phyloP scores from a whole-genome alignment of 768 basidiomycete genomes.

The Suillus discolor region DNA sequence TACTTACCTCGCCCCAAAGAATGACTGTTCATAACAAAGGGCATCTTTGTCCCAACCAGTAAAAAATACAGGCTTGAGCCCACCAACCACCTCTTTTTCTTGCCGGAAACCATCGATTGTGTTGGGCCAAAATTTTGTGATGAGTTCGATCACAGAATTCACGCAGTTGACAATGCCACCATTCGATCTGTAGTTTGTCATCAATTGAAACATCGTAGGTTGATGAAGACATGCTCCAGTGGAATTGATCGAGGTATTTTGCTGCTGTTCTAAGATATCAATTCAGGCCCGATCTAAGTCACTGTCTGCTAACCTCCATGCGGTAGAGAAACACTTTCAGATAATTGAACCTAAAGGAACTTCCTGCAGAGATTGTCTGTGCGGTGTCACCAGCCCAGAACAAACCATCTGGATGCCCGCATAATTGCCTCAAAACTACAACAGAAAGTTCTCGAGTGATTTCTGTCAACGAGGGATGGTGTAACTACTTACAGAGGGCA shows the following conservation, averaged over 20 bases:
- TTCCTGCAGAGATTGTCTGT: slow-evolving; percentile 74
- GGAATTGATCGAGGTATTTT: slow-evolving; percentile 15
- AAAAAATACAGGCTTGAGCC: slow-evolving; percentile 60
- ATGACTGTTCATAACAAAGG: slow-evolving; percentile 55
- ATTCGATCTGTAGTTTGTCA: slow-evolving; percentile 70
- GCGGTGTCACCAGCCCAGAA: slow-evolving; percentile 85
- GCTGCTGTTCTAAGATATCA: slow-evolving; percentile 18
- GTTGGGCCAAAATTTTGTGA: slow-evolving; percentile 62
- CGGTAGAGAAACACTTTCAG: slow-evolving; percentile 67
- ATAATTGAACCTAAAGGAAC: slow-evolving; percentile 71
- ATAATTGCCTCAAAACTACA: slow-evolving; percentile 62
- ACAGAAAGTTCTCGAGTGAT: slow-evolving; percentile 1
- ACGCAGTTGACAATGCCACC: slow-evolving; percentile 77
- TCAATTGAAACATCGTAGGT: slow-evolving; percentile 55
- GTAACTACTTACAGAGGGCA: slow-evolving; percentile 45
- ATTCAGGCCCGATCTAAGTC: background rate
- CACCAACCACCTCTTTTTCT: slow-evolving; percentile 58
- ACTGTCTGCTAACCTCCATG: slow-evolving; percentile 48
- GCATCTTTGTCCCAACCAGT: slow-evolving; percentile 46
- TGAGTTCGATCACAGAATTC: slow-evolving; percentile 61
- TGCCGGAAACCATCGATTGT: slow-evolving; percentile 59
- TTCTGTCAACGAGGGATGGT: background rate
- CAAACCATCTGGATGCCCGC: slow-evolving; percentile 62
- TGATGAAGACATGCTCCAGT: slow-evolving; percentile 19
- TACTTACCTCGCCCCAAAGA: slow-evolving; percentile 51